Base-by-base conservation (phyloP, 1,284 basidiomycete species). In the Ustilago cynodontis region DNA sequence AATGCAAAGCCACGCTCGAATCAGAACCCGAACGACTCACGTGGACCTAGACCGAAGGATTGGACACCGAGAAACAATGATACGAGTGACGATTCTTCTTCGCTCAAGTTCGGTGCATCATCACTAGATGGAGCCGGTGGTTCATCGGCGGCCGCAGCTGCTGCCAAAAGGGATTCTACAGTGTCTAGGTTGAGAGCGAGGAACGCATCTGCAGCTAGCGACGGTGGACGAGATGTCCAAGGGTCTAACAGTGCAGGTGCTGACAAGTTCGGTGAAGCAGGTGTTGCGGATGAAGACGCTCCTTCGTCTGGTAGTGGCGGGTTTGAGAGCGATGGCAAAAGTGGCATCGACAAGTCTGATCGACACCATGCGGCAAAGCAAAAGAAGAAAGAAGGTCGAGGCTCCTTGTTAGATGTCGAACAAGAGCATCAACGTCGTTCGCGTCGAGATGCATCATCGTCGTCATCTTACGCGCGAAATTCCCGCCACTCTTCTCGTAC, bases 301-400 rank as follows among this genome's bases (percentile, higher is more conserved):
- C 26, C 47, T 1, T n/a, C 26, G 4, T 16, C 50, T 4, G 0
- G 50, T 9, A 51, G 56, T 33, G 56, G 29, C 3, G 64, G 51
- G 9, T 60, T 66, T 16, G 70, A 72, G 39, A 55, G 59, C 5
- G 47, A 51, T 13, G 52, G 47, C 13, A 29, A 28, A 24, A 59
- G 18, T 10, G 24, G 24, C 22, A n/a, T 65, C 0, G 72, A 66
- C 1, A 75, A 66, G 37, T 70, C 66, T 8, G 72, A 70, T 35
- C 72, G 72, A 35, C 72, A 75, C 39, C 60, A 75, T 31, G 52
- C 57, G 1, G 72, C 66, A 14, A 75, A 75, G 60, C 72, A 75
- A 26, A 75, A 70, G 59, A 77, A 77, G 43, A 77, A 77, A 50
- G 69, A 68, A 52, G 69, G 68, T n/a, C 50, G 74, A 47, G 74